Conservation (phyloP, 2,329 filamentous ascomycete genomes). For the Sclerotiophoma versabilis region DNA sequence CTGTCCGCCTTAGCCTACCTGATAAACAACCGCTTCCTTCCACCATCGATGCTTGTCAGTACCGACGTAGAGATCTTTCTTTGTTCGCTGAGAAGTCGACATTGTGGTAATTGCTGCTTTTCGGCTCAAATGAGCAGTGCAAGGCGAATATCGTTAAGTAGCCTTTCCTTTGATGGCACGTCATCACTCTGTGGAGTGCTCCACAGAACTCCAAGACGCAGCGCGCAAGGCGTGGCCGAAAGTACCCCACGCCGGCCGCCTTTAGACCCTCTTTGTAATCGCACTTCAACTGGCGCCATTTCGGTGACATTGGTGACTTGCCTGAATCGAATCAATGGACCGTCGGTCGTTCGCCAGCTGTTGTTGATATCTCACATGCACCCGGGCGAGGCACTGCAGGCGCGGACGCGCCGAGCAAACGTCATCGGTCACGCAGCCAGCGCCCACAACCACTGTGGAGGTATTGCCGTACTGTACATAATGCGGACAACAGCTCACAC, state of each 20-base stretch:
- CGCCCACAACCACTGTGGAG: background rate
- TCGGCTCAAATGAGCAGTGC: background rate
- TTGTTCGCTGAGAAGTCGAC: conserved; percentile 1
- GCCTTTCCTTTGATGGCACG: conserved; percentile 2
- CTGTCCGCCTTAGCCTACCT: conserved; percentile 38
- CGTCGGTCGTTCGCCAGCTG: background rate
- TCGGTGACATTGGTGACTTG: background rate
- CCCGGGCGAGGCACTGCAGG: background rate
- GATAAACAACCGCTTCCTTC: conserved; percentile 68
- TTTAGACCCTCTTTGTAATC: conserved; percentile 2
- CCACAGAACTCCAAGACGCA: conserved; percentile 12
- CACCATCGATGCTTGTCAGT: conserved; percentile 58
- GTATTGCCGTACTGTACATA: conserved; percentile 9
- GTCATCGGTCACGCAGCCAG: conserved; percentile 19
- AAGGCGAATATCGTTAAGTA: conserved; percentile 3
- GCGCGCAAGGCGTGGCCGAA: conserved; percentile 1
- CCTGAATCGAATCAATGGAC: background rate
- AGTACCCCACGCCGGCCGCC: background rate
- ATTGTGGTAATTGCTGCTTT: background rate
- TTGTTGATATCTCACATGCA: conserved; percentile 3
- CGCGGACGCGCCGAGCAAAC: conserved; percentile 2
- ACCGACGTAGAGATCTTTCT: conserved; percentile 39
- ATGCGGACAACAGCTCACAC: background rate
- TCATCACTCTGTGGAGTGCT: conserved; percentile 16
- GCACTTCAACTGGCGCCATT: background rate